Evolutionary conservation across 1,139 yeast genomes (phyloP).

Genomic region (Diutina neorugosa): DNA sequence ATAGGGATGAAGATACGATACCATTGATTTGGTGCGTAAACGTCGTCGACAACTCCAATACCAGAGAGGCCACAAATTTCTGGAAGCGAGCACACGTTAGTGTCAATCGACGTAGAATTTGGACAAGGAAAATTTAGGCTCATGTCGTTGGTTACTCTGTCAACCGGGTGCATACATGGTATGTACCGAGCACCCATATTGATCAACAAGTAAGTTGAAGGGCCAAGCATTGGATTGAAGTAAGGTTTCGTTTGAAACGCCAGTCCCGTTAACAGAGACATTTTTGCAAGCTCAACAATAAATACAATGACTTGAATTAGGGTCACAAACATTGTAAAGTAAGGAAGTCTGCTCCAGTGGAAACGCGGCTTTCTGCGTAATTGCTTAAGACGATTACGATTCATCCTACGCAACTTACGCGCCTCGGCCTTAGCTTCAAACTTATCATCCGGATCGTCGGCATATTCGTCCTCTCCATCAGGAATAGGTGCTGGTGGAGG

Average conservation of each 20-base stretch:
- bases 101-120: conserved; percentile 43
- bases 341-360: conserved; percentile 34
- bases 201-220: conserved; percentile 56
- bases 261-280: conserved; percentile 52
- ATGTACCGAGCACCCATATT: conserved; percentile 64
- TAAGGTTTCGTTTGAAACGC: conserved; percentile 62
- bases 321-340: conserved; percentile 35
- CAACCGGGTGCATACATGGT: conserved; percentile 56
- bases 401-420: not conserved
- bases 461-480: not conserved
- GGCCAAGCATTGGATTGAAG: conserved; percentile 75
- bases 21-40: conserved; percentile 48
- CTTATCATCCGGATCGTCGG: not conserved
- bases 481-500: not conserved
- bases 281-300: conserved; percentile 51
- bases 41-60: conserved; percentile 17
- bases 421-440: not conserved
- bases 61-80: conserved; percentile 58
- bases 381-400: conserved; percentile 8
- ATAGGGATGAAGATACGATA: conserved; percentile 60
- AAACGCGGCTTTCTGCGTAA: conserved; percentile 18
- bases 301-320: conserved; percentile 47
- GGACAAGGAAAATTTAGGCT: conserved; percentile 53
- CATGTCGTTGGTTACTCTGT: conserved; percentile 37
- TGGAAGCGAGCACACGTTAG: conserved; percentile 44